phyloP scores from a whole-genome alignment of 2,329 filamentous ascomycete genomes.

The Fusarium burgessii region DNA sequence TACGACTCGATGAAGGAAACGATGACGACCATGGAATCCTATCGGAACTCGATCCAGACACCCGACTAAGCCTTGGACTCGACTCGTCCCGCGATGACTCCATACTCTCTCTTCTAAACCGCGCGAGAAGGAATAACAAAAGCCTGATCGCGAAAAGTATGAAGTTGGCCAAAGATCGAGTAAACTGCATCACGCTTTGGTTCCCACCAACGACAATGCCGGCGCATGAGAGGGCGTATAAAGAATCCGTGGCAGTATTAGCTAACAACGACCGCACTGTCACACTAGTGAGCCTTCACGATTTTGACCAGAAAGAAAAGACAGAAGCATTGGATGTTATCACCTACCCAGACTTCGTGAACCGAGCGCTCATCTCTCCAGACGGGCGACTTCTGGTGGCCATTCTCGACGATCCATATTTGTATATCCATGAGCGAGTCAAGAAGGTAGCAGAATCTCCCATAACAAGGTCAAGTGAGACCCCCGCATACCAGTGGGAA shows the following conservation, averaged over 20 bases:
- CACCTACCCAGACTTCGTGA: slow-evolving; percentile 85
- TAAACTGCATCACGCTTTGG: slow-evolving; percentile 76
- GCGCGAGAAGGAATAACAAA: slow-evolving; percentile 57
- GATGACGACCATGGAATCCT: slow-evolving; percentile 46
- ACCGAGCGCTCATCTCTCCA: slow-evolving; percentile 93
- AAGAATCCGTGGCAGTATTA: slow-evolving; percentile 73
- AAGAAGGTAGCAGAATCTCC: slow-evolving; percentile 50
- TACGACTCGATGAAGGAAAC: slow-evolving; percentile 67
- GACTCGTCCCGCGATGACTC: slow-evolving; percentile 51
- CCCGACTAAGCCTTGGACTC: slow-evolving; percentile 48
- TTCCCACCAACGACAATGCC: slow-evolving; percentile 58
- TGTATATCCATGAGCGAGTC: slow-evolving; percentile 81
- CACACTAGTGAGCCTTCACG: slow-evolving; percentile 80
- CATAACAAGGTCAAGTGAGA: slow-evolving; percentile 42
- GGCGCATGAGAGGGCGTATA: slow-evolving; percentile 56
- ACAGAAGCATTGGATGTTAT: slow-evolving; percentile 75
- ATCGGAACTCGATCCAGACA: slow-evolving; percentile 51
- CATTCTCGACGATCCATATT: slow-evolving; percentile 86
- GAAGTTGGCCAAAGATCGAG: slow-evolving; percentile 69
- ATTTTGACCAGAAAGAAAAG: slow-evolving; percentile 60
- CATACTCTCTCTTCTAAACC: slow-evolving; percentile 53
- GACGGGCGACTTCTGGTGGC: slow-evolving; percentile 84
- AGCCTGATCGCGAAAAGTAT: slow-evolving; percentile 62
- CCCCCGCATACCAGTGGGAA: slow-evolving; percentile 62
- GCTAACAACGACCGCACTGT: slow-evolving; percentile 94